Conservation (phyloP, 805 yeast species). For the Kodamaea neixiangensis region DNA sequence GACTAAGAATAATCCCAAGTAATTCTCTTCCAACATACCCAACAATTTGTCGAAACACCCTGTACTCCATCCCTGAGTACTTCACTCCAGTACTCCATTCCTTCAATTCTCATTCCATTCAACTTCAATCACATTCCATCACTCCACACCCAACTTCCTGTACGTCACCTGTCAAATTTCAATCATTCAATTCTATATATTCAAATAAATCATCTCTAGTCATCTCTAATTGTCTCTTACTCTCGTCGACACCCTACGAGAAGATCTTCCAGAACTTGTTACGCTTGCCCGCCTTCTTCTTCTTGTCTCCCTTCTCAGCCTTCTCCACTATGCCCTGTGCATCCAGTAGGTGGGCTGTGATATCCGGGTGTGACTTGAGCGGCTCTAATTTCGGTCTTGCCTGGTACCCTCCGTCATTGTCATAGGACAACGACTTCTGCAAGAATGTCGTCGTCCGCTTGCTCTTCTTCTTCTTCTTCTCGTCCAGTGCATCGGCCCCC, state of each 20-base stretch:
- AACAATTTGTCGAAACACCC: no score
- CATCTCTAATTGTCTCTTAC: background rate
- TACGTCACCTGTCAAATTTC: background rate
- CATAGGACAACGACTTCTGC: slow-evolving; percentile 42
- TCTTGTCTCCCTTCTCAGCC: slow-evolving; percentile 9
- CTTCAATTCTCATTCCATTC: no score
- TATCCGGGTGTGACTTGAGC: slow-evolving; percentile 41
- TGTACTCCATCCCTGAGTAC: no score
- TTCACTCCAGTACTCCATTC: no score
- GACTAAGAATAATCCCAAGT: no score
- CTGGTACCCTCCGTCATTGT: slow-evolving; percentile 13
- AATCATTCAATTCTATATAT: background rate
- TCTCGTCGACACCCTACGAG: background rate
- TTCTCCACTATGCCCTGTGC: slow-evolving; percentile 9
- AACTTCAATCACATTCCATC: background rate
- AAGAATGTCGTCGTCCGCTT: slow-evolving; percentile 14
- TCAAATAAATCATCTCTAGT: background rate
- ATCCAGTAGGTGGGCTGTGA: slow-evolving; percentile 13
- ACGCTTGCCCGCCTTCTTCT: slow-evolving; percentile 29
- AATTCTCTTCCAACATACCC: no score
- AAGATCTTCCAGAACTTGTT: slow-evolving; percentile 40
- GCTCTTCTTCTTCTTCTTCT: slow-evolving; percentile 15
- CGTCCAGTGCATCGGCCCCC: slow-evolving; percentile 7
- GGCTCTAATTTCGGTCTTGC: slow-evolving; percentile 34
- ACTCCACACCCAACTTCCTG: background rate